A percentile compares a stretch with the other conserved stretches of the same genome.
phyloP scores from a whole-genome alignment of 805 yeast genomes.

The Pichia nanzhaoensis region DNA sequence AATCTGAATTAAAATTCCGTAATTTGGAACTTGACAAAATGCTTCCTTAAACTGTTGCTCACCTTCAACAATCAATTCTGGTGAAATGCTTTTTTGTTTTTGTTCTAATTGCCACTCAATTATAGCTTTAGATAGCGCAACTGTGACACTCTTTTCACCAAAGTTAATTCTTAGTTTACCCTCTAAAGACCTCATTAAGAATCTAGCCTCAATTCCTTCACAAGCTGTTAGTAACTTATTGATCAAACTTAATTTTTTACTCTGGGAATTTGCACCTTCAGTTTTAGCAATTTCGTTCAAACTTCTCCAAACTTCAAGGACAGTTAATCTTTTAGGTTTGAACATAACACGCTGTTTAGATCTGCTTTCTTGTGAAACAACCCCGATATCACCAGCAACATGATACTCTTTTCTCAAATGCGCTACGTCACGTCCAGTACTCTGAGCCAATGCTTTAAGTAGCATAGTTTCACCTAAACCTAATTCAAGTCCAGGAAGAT shows the following conservation, averaged over 20 bases:
- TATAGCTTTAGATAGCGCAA: constrained; percentile 79
- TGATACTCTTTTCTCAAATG: constrained; percentile 71
- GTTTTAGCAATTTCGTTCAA: constrained; percentile 70
- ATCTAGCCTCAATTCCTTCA: constrained; percentile 82
- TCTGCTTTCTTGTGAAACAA: constrained; percentile 79
- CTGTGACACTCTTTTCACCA: constrained; percentile 87
- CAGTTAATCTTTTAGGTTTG: constrained; percentile 75
- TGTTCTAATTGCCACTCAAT: constrained; percentile 47
- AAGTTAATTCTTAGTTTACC: constrained; percentile 90
- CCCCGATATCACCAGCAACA: constrained; percentile 83
- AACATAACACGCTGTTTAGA: constrained; percentile 89
- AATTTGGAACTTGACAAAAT: constrained; percentile 84
- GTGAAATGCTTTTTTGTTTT: constrained; percentile 23
- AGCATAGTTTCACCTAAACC: constrained; percentile 90
- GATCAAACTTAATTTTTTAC: constrained; percentile 68
- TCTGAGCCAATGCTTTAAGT: constrained; percentile 81
- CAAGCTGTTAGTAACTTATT: constrained; percentile 82
- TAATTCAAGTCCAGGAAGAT: constrained; percentile 79
- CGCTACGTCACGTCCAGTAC: constrained; percentile 73
- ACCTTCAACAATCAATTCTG: constrained; percentile 50
- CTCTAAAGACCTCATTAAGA: constrained; percentile 80
- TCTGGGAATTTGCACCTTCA: constrained; percentile 78
- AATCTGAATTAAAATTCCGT: constrained; percentile 65
- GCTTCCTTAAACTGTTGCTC: constrained; percentile 81
- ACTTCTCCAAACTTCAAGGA: constrained; percentile 64